These are phyloP conservation scores for Ganoderma resinaceum DNA, from an alignment of 1,284 basidiomycete species.

Conservation along the genomic window DNA sequence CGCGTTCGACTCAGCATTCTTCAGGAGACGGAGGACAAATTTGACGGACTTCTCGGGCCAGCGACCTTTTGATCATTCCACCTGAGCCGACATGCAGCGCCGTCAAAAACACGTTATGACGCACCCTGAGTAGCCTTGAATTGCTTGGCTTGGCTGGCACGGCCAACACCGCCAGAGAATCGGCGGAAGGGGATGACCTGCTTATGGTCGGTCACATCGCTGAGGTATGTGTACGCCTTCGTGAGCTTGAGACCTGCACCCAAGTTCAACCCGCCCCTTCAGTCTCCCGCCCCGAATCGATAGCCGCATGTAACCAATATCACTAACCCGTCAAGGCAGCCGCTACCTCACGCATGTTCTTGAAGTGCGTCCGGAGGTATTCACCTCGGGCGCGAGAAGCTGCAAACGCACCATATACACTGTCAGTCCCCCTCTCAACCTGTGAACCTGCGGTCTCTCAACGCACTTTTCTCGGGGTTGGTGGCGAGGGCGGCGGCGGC, in stretches of 20 bases:
- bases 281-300: slow-evolving; percentile 14
- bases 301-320: background rate
- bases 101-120: slow-evolving; percentile 35
- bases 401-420: slow-evolving; percentile 43
- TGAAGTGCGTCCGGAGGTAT: slow-evolving; percentile 99
- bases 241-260: slow-evolving; percentile 86
- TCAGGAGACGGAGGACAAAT: slow-evolving; percentile 94
- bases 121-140: slow-evolving; percentile 96
- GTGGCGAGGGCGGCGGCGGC: slow-evolving; percentile 84
- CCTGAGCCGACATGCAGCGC: background rate
- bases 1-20: slow-evolving; percentile 99
- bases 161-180: slow-evolving; percentile 96
- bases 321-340: slow-evolving; percentile 84
- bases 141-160: slow-evolving; percentile 97
- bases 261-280: slow-evolving; percentile 27
- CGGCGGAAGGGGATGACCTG: slow-evolving; percentile 97
- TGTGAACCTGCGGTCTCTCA: slow-evolving; percentile 16
- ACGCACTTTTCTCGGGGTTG: slow-evolving; percentile 94
- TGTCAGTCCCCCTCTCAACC: slow-evolving; percentile 21
- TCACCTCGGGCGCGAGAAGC: slow-evolving; percentile 93
- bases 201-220: slow-evolving; percentile 96
- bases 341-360: slow-evolving; percentile 99
- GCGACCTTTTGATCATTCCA: slow-evolving; percentile 75
- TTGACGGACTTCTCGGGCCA: slow-evolving; percentile 99
- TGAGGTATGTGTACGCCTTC: slow-evolving; percentile 96